Base-by-base conservation (phyloP, 768 basidiomycete species). In the Lactarius deliciosus region DNA sequence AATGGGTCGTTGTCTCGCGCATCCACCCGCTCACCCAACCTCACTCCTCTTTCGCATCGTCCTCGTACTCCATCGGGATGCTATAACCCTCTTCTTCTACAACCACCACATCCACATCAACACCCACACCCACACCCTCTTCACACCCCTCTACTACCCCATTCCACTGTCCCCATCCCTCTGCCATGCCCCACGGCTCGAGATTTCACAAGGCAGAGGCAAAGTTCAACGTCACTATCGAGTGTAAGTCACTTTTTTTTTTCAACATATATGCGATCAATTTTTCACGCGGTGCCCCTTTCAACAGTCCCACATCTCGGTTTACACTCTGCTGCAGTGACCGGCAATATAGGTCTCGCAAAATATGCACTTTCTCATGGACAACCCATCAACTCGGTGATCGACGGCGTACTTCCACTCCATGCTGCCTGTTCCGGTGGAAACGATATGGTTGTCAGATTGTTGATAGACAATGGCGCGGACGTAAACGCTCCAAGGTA, bases 401-500 rank as follows among this genome's bases (percentile, higher is more conserved):
- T 98, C 61, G 93, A 96, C 74, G 97, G 97, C 41, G 91, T 99
- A 3, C 86, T 97, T n/a, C 96, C 97, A 3, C 82, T 99, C 10
- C 97, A 99, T 74, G 96, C 94, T 4, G 97, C 96, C 2, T 92
- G 88, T 71, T 91, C 94, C 0, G 93, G 93, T 28, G 97, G 97
- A 2, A 92, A 86, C 74, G 92, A 91, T 64, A 84, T 88, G 64
- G 91, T 98, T 54, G 94, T 98, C 47, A 85, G 86, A 72, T 82
- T 96, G 69, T 80, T 99, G 56, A 90, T 99, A 73, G 93, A 97
- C 68, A 81, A 87, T 65, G 96, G 97, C 25, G 97, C 97, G n/a
- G 97, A 99, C 75, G 96, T 98, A 36, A 98, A 98, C 77, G 95
- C 95, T 5, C 90, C 94, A 61, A 87, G 96, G 91, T 92, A 53